Percentiles rank a stretch among this genome's conserved stretches.
phyloP scores from a whole-genome alignment of 306 rosid genomes.

The Albizia julibrissin region DNA sequence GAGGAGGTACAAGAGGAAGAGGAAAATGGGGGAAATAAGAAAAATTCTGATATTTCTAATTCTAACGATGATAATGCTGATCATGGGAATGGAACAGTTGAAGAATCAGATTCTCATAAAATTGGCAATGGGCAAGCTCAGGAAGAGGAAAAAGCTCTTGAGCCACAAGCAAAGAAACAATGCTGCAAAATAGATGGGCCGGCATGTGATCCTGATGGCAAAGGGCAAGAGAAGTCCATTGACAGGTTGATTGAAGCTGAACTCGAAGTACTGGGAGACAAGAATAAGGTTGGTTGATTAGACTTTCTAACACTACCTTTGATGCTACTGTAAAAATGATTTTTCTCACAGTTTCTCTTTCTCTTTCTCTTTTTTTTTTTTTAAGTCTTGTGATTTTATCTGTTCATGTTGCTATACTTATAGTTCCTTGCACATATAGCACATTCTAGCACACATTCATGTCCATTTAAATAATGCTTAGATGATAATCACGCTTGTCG shows the following conservation, averaged over 20 bases:
- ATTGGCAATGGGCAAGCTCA: constrained; percentile 33
- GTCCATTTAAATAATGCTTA: constrained; percentile 7
- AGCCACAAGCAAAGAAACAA: constrained; percentile 61
- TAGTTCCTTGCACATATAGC: constrained; percentile 9
- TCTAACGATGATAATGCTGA: constrained; percentile 30
- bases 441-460: not conserved
- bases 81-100: constrained; percentile 36
- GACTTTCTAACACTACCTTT: constrained; percentile 10
- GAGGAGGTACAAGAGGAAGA: constrained; percentile 28
- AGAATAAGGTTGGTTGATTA: constrained; percentile 65
- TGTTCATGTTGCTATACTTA: constrained; percentile 5
- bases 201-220: constrained; percentile 34
- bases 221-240: constrained; percentile 66
- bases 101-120: constrained; percentile 44
- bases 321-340: constrained; percentile 2
- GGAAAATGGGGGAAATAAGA: constrained; percentile 47
- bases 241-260: constrained; percentile 87
- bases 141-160: constrained; percentile 47
- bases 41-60: constrained; percentile 35
- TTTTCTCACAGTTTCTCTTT: not conserved
- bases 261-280: constrained; percentile 72
- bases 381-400: not conserved
- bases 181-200: constrained; percentile 54
- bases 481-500: not conserved
- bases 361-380: not conserved